These are phyloP conservation scores for Celoporthe dispersa DNA, from an alignment of 2,329 filamentous ascomycete genomes.

Conservation along the genomic window DNA sequence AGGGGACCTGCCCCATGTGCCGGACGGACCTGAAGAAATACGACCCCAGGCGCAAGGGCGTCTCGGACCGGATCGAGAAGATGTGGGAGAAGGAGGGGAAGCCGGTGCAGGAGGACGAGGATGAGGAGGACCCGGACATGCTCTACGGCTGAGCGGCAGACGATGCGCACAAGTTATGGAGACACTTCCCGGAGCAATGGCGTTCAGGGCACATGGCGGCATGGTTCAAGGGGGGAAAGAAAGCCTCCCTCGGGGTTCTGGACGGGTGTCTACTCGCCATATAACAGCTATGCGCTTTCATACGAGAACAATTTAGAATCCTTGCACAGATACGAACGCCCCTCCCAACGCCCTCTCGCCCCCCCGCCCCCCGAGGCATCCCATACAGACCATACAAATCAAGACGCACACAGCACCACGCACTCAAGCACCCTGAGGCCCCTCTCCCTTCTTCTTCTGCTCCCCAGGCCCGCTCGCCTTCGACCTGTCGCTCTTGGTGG, in stretches of 20 bases:
- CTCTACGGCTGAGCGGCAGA: slow-evolving; percentile 46
- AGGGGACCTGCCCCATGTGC: slow-evolving; percentile 69
- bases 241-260: background rate
- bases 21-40: slow-evolving; percentile 60
- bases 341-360: background rate
- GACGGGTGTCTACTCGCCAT: background rate
- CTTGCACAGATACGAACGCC: background rate
- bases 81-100: slow-evolving; percentile 51
- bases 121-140: slow-evolving; percentile 56
- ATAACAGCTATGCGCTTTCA: background rate
- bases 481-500: slow-evolving; percentile 39
- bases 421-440: slow-evolving; percentile 26
- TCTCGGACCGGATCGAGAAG: slow-evolving; percentile 24
- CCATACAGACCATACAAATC: background rate
- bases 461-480: slow-evolving; percentile 40
- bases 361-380: background rate
- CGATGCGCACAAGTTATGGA: background rate
- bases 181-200: slow-evolving; percentile 17
- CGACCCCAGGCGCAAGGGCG: slow-evolving; percentile 23
- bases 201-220: slow-evolving; percentile 6
- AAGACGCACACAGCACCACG: background rate
- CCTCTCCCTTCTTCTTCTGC: slow-evolving; percentile 41
- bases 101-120: slow-evolving; percentile 53
- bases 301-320: background rate
- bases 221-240: background rate